Evolutionary conservation across 2,329 filamentous ascomycete genomes (phyloP).

Genomic region (Hymenoscyphus salicellus): DNA sequence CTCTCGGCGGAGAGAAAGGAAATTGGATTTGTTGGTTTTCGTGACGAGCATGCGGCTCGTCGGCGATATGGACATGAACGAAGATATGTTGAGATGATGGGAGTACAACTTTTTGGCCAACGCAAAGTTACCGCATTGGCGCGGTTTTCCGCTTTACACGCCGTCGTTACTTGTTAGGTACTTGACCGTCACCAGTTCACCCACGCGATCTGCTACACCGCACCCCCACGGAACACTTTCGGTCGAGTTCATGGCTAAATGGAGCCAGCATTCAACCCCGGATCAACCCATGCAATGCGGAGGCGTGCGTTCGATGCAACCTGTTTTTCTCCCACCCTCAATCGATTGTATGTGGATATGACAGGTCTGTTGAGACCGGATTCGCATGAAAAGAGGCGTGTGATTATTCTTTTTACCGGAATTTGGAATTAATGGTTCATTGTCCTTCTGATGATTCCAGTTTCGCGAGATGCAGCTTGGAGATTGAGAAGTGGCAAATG

Average conservation of each 20-base stretch:
- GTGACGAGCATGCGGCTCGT: constrained; percentile 1
- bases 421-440: not conserved
- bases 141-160: constrained; percentile 3
- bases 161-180: not conserved
- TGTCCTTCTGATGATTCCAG: not conserved
- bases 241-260: constrained; percentile 3
- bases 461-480: not conserved
- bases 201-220: not conserved
- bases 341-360: not conserved
- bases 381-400: not conserved
- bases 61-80: not conserved
- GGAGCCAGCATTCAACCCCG: not conserved
- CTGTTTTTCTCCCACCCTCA: not conserved
- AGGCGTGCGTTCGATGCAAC: constrained; percentile 1
- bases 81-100: not conserved
- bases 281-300: not conserved
- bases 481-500: not conserved
- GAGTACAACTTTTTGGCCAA: constrained; percentile 1
- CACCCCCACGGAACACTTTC: not conserved
- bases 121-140: constrained; percentile 3
- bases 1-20: not conserved
- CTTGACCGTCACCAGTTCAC: not conserved
- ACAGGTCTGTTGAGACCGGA: not conserved
- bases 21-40: not conserved
- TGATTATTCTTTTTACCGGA: not conserved